Evolutionary conservation across 805 yeast species (phyloP).

Genomic region (Scheffersomyces amazonensis): DNA sequence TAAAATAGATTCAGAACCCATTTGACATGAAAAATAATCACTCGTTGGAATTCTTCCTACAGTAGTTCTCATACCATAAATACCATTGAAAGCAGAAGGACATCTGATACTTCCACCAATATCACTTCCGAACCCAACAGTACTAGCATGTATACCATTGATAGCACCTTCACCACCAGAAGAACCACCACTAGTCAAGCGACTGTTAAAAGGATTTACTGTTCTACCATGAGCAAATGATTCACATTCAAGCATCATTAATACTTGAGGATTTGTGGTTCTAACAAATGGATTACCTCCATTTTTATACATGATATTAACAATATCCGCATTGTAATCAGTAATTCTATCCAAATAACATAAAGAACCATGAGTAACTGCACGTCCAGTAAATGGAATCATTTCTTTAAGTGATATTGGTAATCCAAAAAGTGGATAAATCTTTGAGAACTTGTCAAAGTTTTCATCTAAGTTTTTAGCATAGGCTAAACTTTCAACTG

Average conservation of each 20-base stretch:
- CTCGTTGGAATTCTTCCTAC: constrained; percentile 16
- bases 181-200: constrained; percentile 19
- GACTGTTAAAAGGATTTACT: constrained; percentile 15
- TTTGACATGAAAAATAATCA: constrained; percentile 19
- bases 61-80: constrained; percentile 20
- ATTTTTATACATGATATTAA: constrained; percentile 8
- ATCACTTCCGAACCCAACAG: constrained; percentile 23
- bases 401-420: constrained; percentile 22
- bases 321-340: constrained; percentile 17
- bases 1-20: constrained; percentile 14
- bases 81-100: constrained; percentile 20
- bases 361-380: constrained; percentile 15
- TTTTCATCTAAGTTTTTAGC: constrained; percentile 16
- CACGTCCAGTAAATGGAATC: constrained; percentile 14
- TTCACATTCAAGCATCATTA: constrained; percentile 20
- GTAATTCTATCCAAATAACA: constrained; percentile 15
- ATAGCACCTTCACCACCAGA: constrained; percentile 25
- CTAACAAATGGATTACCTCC: constrained; percentile 20
- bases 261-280: constrained; percentile 20
- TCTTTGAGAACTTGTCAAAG: constrained; percentile 4
- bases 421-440: constrained; percentile 15
- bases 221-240: constrained; percentile 18
- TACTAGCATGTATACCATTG: constrained; percentile 15
- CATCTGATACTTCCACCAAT: constrained; percentile 23
- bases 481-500: constrained; percentile 12